A percentile compares a stretch with the other conserved stretches of the same genome.
phyloP scores from a whole-genome alignment of 192 early-diverging fungal genomes.

The Backusella tuberculispora region DNA sequence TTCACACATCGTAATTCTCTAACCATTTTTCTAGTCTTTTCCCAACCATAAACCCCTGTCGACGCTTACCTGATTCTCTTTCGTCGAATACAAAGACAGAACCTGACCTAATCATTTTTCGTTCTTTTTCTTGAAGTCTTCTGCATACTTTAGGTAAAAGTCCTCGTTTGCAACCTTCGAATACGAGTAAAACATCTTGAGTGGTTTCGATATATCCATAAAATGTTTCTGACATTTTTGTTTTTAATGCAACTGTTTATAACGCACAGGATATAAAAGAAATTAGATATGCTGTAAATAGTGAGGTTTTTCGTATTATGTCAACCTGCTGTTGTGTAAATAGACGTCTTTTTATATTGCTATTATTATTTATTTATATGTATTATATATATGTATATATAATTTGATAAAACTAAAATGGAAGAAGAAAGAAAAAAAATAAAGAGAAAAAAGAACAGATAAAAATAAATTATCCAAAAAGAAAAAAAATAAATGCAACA shows the following conservation, averaged over 20 bases:
- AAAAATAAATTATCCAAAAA: not conserved
- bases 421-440: not conserved
- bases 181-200: slow-evolving; percentile 76
- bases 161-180: slow-evolving; percentile 76
- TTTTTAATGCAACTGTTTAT: not conserved
- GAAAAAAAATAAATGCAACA: slow-evolving; percentile 5
- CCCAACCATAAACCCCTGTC: slow-evolving; percentile 17
- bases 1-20: not conserved
- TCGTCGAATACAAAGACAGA: slow-evolving; percentile 89
- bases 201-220: slow-evolving; percentile 74
- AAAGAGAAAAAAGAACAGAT: not conserved
- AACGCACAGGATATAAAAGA: not conserved
- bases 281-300: not conserved
- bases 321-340: not conserved
- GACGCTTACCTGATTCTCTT: slow-evolving; percentile 60
- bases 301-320: not conserved
- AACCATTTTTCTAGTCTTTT: slow-evolving; percentile 7
- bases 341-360: not conserved
- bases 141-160: slow-evolving; percentile 68
- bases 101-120: slow-evolving; percentile 71
- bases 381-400: too few species aligned
- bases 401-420: not conserved
- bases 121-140: slow-evolving; percentile 76
- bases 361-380: too few species aligned
- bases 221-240: slow-evolving; percentile 52